Percentiles rank a stretch among this genome's conserved stretches.
phyloP scores from a whole-genome alignment of 257 asterid genomes.

The Primulina eburnea region DNA sequence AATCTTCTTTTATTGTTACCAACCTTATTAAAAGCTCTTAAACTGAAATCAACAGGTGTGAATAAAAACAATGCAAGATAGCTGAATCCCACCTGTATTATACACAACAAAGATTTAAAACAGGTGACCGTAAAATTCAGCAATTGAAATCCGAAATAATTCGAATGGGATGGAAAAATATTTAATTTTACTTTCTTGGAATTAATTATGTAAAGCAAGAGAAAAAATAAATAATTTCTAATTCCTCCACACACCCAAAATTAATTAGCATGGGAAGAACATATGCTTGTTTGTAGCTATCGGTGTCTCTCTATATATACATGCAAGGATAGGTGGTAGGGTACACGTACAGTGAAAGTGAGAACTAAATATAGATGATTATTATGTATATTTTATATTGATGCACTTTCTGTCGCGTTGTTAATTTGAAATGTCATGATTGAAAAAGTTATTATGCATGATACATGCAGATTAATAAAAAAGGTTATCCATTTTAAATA shows the following conservation, averaged over 20 bases:
- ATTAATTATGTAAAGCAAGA: slow-evolving; percentile 1
- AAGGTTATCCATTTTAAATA: too few species aligned
- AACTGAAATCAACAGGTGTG: slow-evolving; percentile 40
- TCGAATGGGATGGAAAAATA: slow-evolving; percentile 24
- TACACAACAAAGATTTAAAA: slow-evolving; percentile 23
- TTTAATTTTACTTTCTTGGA: not conserved
- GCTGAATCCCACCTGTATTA: slow-evolving; percentile 36
- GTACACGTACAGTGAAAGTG: not conserved
- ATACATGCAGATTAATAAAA: not conserved
- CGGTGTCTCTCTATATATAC: not conserved
- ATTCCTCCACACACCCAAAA: not conserved
- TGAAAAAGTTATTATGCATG: too few species aligned
- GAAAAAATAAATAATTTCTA: not conserved
- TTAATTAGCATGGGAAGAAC: not conserved
- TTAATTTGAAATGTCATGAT: too few species aligned
- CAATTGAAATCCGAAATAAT: slow-evolving; percentile 20
- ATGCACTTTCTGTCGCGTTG: not conserved
- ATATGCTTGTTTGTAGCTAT: not conserved
- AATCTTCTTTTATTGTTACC: slow-evolving; percentile 31
- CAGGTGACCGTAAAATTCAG: slow-evolving; percentile 36
- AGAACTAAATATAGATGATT: too few species aligned
- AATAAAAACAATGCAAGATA: slow-evolving; percentile 29
- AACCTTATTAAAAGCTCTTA: slow-evolving; percentile 45
- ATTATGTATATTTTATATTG: not conserved
- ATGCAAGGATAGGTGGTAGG: not conserved